Conservation (phyloP, 176 grass and related monocot species). For the Paspalum vaginatum region DNA sequence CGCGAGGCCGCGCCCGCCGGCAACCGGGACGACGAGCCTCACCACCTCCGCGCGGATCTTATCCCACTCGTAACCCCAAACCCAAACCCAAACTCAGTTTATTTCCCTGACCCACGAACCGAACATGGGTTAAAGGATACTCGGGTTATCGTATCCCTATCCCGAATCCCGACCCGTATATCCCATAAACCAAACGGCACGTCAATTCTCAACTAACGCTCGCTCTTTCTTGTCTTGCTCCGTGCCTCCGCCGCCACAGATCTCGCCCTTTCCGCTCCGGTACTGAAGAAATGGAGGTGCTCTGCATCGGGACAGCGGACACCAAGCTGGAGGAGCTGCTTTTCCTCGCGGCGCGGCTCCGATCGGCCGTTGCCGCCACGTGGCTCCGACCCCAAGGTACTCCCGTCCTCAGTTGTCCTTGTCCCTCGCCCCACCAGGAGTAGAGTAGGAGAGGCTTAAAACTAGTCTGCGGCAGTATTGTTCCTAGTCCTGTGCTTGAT, state of each 20-base stretch:
- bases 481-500: not conserved
- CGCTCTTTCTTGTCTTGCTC: not conserved
- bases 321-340: constrained; percentile 93
- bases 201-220: not conserved
- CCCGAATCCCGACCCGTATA: too few relatives aligned
- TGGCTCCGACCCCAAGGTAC: constrained; percentile 22
- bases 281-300: constrained; percentile 48
- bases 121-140: too few relatives aligned
- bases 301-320: constrained; percentile 90
- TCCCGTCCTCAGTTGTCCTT: not conserved
- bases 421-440: not conserved
- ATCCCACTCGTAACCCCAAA: too few relatives aligned
- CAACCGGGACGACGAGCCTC: too few relatives aligned
- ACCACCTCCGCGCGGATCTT: too few relatives aligned
- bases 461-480: not conserved
- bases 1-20: too few relatives aligned
- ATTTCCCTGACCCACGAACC: too few relatives aligned
- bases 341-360: constrained; percentile 64
- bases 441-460: not conserved
- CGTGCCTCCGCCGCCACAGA: not conserved
- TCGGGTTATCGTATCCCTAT: too few relatives aligned
- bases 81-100: too few relatives aligned
- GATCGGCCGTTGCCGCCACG: constrained; percentile 50
- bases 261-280: constrained; percentile 21
- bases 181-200: too few relatives aligned